Base-by-base conservation (phyloP, 2,329 filamentous ascomycete genomes). In the Neoarthrinium moseri region DNA sequence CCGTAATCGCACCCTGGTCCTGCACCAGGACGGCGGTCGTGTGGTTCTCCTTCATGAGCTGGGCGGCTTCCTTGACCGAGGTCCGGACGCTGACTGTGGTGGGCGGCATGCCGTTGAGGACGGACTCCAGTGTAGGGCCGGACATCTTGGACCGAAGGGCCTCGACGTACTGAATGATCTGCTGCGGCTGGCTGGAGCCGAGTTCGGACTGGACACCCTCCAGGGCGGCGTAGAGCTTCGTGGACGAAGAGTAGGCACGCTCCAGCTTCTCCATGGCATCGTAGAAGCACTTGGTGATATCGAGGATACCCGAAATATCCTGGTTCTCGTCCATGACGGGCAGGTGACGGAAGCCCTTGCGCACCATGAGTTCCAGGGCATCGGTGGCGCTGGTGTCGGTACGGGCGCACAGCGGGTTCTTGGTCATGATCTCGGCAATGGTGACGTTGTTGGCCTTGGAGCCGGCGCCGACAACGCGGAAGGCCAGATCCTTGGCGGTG, bases 291-390 rank as follows among this genome's bases (percentile, higher is more conserved):
- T 97, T 99, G 47, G 94, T 99, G 59, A 99, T 99, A 69, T 99
- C 94, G 45, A 99, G 75, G 56, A 99, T 91, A 74, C 94, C 94
- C 6, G 91, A 95, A 52, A 99, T 99, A 63, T 99, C 92, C 70
- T 99, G 94, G 68, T 99, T 97, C 75, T 99, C 94, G 69, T 99
- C 94, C 94, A 99, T 99, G 55, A 99, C 94, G 3, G 94, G 94
- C 63, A 99, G 70, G 74, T 99, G 94, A 57, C 94, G 84, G 77
- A 99, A 99, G 15, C 94, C 94, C 73, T 97, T 97, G 58, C 92
- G 82, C 47, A 99, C 94, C 94, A 99, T 99, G 47, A 97, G 78
- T 68, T 99, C 92, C 52, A 99, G 74, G 24, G 94, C 94, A 75
- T 99, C 94, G 34, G 94, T 99, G 27, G 94, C 94, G 69, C 92